Evolutionary conservation across 2,329 filamentous ascomycete species (phyloP), one percentile per base, ranked within the genome.

Genomic region (Sclerotinia spermophila): DNA sequence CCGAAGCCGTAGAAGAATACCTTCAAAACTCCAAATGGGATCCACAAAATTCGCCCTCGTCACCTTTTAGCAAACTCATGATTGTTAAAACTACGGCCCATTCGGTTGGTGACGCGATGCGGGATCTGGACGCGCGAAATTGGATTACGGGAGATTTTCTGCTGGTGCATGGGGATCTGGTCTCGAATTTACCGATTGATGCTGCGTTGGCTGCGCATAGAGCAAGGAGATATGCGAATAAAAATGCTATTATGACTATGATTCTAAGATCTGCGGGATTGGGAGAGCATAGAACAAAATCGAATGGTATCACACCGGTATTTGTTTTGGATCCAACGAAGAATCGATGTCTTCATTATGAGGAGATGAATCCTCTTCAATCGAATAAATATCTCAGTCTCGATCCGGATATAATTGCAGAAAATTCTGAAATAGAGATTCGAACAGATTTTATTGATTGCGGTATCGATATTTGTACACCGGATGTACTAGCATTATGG

Each of bases 161-260:
- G 45, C 84, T 97, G 13, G 93, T 98, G 3, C 94, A 96, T 79
- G 95, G 95, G 70, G 96, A 99, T 80, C 86, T 98, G 38, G 90
- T 99, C 65, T 92, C 93, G 74, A 98, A 97, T 78, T 84, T 98
- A 70, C 87, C 91, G 27, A 89, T 99, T n/a, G 93, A 95, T 73
- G 84, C 85, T 62, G 91, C 92, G 13, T 83, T 99, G 67, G 88
- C 89, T 4, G 89, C 89, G 68, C 96, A 99, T 80, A 89, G 92
- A 72, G 90, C 90, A 69, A 90, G 96, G 71, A 89, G 94, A 72
- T 87, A 90, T 78, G 89, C 90, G 68, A 93, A 96, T 82, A 95
- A 96, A 77, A 95, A 97, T 79, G 94, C 95, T 51, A 97, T 97
- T 81, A 98, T 99, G 96, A 99, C 96, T 4, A 92, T 97, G 86